Base-by-base conservation (phyloP, 306 rosid genomes). In the Crotalaria pallida region DNA sequence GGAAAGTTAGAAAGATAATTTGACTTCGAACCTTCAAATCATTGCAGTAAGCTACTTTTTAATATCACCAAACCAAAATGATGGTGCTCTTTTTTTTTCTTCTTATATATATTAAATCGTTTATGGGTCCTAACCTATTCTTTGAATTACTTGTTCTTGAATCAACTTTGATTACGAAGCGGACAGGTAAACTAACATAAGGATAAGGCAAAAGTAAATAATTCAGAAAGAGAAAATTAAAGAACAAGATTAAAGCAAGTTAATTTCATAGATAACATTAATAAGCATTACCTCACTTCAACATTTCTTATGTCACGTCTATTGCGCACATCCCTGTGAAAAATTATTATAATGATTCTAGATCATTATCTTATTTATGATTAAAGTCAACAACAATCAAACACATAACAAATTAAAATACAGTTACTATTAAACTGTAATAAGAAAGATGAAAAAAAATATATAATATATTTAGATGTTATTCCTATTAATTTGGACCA, bases 81-180 rank as follows among this genome's bases (percentile, higher is more conserved):
- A 23, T 65, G 16, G 8, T 69, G 15, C 6, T 41, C 8, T 4
- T 27, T 4, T 17, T 9, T 26, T 48, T 47, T 27, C 10, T 17
- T 21, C 49, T 21, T 8, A 10, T 24, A 3, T 16, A 16, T 7
- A 21, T 11, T 0, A 49, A 17, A 5, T 10, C 10, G 29, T 5
- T 55, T 10, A 64, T 19, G 67, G 29, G 21, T 19, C 34, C 34
- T 17, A 61, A 38, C 55, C 55, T 43, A 64, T 59, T 12, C 23
- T 13, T 72, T 2, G 1, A 26, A 29, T 57, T 31, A 8, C 80
- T 76, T 76, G 27, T 49, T 36, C 69, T 58, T 9, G 0, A 67
- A 68, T 68, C 64, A 49, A 76, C 10, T 38, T 36, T 50, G 64
- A 76, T 43, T 24, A 24, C 2, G 75, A 68, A 36, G 13, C n/a